Evolutionary conservation across 2,329 filamentous ascomycete species (phyloP).

Genomic region (Septoria petroselini): DNA sequence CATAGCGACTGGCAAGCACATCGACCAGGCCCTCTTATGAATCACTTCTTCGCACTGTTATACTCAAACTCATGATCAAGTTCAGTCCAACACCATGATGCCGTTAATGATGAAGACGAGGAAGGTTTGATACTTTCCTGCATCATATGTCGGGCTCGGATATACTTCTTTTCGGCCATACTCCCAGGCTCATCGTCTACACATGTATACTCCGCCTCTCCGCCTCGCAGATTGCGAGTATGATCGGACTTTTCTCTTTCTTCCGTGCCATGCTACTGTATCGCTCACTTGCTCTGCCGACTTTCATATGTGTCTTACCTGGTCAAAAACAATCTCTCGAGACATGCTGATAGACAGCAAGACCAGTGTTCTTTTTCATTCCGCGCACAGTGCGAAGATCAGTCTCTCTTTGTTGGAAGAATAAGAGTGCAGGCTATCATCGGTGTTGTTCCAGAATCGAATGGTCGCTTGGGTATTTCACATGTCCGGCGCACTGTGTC

Average conservation of each 20-base stretch:
- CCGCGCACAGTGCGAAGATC: neutral
- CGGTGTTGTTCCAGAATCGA: no score
- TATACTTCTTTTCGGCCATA: no score
- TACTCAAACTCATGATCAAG: no score
- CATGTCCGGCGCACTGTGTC: neutral
- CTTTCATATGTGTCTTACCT: no score
- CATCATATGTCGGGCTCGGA: neutral
- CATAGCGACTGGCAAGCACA: slow-evolving; percentile 8
- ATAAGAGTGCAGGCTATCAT: no score
- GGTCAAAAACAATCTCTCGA: neutral
- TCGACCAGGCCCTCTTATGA: slow-evolving; percentile 14
- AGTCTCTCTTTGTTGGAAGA: neutral
- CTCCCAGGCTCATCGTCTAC: neutral
- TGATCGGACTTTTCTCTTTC: no score
- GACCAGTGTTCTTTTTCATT: slow-evolving; percentile 15
- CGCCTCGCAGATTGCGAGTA: no score
- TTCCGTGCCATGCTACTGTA: slow-evolving; percentile 16
- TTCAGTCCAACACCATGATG: no score
- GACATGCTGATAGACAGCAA: slow-evolving; percentile 7
- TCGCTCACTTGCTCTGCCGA: slow-evolving; percentile 13
- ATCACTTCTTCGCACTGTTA: slow-evolving; percentile 16
- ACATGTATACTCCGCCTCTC: slow-evolving; percentile 1
- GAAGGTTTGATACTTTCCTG: neutral
- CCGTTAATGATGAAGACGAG: no score
- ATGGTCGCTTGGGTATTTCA: neutral